Conservation (phyloP, 352 stramenopile species). For the Pythium dissotocum region DNA sequence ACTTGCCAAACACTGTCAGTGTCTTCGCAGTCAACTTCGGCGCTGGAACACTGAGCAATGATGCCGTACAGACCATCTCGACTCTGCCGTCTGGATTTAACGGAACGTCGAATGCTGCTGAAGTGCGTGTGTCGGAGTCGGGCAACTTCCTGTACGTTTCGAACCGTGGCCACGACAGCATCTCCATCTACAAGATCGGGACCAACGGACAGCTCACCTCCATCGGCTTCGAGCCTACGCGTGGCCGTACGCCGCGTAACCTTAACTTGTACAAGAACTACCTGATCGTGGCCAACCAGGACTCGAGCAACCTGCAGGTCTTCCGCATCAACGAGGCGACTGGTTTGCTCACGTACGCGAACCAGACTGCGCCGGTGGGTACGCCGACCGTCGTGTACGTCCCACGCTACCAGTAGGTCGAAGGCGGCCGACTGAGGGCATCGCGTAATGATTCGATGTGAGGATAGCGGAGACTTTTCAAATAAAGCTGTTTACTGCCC, state of each 20-base stretch:
- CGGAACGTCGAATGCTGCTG: slow-evolving; percentile 34
- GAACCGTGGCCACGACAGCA: slow-evolving; percentile 65
- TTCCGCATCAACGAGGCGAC: slow-evolving; percentile 48
- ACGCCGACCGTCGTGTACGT: slow-evolving; percentile 47
- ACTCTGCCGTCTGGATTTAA: slow-evolving; percentile 47
- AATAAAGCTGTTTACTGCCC: too few relatives aligned
- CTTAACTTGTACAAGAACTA: slow-evolving; percentile 51
- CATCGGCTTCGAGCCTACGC: slow-evolving; percentile 42
- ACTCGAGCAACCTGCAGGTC: slow-evolving; percentile 56
- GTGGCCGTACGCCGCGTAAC: slow-evolving; percentile 44
- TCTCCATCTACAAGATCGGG: slow-evolving; percentile 57
- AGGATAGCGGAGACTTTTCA: too few relatives aligned
- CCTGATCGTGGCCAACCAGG: slow-evolving; percentile 64
- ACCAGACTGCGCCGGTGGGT: slow-evolving; percentile 28
- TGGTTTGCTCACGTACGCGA: slow-evolving; percentile 43
- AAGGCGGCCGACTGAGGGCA: too few relatives aligned
- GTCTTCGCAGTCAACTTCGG: slow-evolving; percentile 44
- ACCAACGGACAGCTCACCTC: slow-evolving; percentile 36
- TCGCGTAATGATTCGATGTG: too few relatives aligned
- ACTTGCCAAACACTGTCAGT: slow-evolving; percentile 57
- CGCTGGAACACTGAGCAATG: slow-evolving; percentile 26
- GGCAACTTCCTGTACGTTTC: slow-evolving; percentile 66
- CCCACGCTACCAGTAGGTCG: slow-evolving; percentile 12
- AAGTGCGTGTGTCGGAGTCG: slow-evolving; percentile 53
- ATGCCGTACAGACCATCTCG: slow-evolving; percentile 47